Evolutionary conservation across 352 stramenopile species (phyloP).

Genomic region (Globisporangium paroecandrum): DNA sequence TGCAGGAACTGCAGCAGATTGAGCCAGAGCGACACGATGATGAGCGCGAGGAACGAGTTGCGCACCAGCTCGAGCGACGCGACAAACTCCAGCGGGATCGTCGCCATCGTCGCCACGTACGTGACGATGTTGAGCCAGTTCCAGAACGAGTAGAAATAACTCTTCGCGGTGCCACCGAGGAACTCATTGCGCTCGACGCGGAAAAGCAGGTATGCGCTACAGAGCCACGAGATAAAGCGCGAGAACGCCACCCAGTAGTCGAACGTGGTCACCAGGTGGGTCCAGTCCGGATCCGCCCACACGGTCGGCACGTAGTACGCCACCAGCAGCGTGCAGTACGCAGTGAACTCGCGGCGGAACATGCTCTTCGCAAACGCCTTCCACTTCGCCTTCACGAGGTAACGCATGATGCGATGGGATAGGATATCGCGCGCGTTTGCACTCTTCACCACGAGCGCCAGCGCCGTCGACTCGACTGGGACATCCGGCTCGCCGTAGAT

Average conservation of each 20-base stretch:
- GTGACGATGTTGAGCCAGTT: slow-evolving; percentile 57
- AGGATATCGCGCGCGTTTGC: slow-evolving; percentile 38
- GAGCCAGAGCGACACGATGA: slow-evolving; percentile 64
- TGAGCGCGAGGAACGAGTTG: slow-evolving; percentile 49
- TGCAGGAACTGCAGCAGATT: slow-evolving; percentile 73
- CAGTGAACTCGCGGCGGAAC: slow-evolving; percentile 49
- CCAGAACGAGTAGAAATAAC: slow-evolving; percentile 61
- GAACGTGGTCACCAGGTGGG: slow-evolving; percentile 27
- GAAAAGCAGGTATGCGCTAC: slow-evolving; percentile 51
- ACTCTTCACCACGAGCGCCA: slow-evolving; percentile 36
- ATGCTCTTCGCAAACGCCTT: slow-evolving; percentile 44
- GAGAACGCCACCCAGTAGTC: slow-evolving; percentile 43
- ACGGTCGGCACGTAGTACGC: slow-evolving; percentile 60
- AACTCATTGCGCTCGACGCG: slow-evolving; percentile 50
- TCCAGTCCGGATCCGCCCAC: slow-evolving; percentile 53
- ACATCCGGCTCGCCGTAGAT: slow-evolving; percentile 55
- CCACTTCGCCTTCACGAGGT: slow-evolving; percentile 58
- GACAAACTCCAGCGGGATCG: slow-evolving; percentile 53
- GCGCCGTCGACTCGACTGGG: slow-evolving; percentile 39
- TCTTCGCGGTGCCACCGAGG: slow-evolving; percentile 27
- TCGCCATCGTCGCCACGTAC: slow-evolving; percentile 45
- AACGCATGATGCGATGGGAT: slow-evolving; percentile 51
- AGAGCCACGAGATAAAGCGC: slow-evolving; percentile 44
- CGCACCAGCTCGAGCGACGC: slow-evolving; percentile 27
- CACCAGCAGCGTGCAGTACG: slow-evolving; percentile 42